phyloP scores from a whole-genome alignment of 2,329 filamentous ascomycete genomes.

The Magnaporthales sp. region DNA sequence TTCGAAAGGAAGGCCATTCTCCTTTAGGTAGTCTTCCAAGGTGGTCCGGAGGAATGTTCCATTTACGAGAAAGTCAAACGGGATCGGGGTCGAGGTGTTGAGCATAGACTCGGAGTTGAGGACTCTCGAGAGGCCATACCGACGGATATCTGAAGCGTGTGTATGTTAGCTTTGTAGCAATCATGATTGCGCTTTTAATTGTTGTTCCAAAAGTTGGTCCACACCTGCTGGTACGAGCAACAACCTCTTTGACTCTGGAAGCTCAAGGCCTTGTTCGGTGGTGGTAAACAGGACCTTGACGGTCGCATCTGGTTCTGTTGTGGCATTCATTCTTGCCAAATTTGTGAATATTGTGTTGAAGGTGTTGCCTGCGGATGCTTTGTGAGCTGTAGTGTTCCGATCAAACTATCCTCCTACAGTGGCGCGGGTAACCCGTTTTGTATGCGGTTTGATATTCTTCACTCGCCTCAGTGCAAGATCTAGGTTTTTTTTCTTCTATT shows the following conservation, averaged over 20 bases:
- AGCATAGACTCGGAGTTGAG: conserved; percentile 67
- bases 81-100: conserved; percentile 57
- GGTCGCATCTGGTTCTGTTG: conserved; percentile 32
- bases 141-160: conserved; percentile 48
- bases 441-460: neutral
- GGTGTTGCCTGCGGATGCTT: neutral
- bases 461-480: neutral
- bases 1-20: conserved; percentile 83
- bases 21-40: conserved; percentile 80
- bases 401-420: neutral
- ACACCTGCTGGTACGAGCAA: conserved; percentile 53
- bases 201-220: conserved; percentile 8
- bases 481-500: conserved; percentile 9
- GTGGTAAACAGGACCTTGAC: conserved; percentile 63
- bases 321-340: conserved; percentile 16
- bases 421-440: neutral
- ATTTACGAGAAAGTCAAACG: conserved; percentile 93
- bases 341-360: neutral
- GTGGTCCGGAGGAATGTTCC: conserved; percentile 84
- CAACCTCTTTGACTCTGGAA: conserved; percentile 53
- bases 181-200: neutral
- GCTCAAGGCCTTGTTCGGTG: conserved; percentile 49
- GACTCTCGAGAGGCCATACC: conserved; percentile 62
- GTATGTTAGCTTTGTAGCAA: conserved; percentile 4
- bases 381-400: neutral